A percentile compares a stretch with the other conserved stretches of the same genome.
Evolutionary conservation across 768 basidiomycete species (phyloP).

Genomic region (Phallus indusiatus): DNA sequence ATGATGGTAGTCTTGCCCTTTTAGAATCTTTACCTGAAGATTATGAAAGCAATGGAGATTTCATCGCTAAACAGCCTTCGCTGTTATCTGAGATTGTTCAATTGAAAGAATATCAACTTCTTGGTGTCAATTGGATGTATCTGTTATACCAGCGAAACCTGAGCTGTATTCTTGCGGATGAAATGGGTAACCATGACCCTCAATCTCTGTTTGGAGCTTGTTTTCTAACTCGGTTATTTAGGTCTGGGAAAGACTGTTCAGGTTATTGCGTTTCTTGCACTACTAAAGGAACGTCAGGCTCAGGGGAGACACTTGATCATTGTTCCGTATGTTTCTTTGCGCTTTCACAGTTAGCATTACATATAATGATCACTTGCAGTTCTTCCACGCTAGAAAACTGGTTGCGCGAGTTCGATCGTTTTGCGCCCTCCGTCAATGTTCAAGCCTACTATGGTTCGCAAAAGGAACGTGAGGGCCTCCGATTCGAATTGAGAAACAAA

Average conservation of each 20-base stretch:
- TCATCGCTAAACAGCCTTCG: slow-evolving; percentile 66
- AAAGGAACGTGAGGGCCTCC: slow-evolving; percentile 66
- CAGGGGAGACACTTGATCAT: slow-evolving; percentile 87
- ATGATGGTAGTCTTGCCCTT: slow-evolving; percentile 52
- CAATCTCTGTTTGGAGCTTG: slow-evolving; percentile 1
- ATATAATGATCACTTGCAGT: slow-evolving; percentile 28
- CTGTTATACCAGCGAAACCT: slow-evolving; percentile 69
- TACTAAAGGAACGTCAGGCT: slow-evolving; percentile 69
- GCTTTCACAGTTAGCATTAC: background rate
- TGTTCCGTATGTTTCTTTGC: slow-evolving; percentile 69
- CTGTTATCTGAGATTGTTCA: slow-evolving; percentile 54
- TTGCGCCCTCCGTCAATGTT: slow-evolving; percentile 77
- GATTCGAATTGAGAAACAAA: slow-evolving; percentile 55
- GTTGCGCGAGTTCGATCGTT: slow-evolving; percentile 91
- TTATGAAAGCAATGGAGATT: slow-evolving; percentile 42
- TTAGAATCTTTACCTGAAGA: slow-evolving; percentile 36
- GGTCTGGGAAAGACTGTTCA: slow-evolving; percentile 98
- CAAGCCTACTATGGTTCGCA: slow-evolving; percentile 93
- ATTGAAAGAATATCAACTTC: slow-evolving; percentile 93
- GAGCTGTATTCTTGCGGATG: slow-evolving; percentile 96
- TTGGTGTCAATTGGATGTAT: slow-evolving; percentile 97
- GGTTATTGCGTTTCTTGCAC: slow-evolving; percentile 93
- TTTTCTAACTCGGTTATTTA: slow-evolving; percentile 21
- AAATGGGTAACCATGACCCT: slow-evolving; percentile 71
- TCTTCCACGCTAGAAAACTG: slow-evolving; percentile 98